These are phyloP conservation scores for Mitragyna speciosa DNA, from an alignment of 257 asterid genomes.

Conservation along the genomic window DNA sequence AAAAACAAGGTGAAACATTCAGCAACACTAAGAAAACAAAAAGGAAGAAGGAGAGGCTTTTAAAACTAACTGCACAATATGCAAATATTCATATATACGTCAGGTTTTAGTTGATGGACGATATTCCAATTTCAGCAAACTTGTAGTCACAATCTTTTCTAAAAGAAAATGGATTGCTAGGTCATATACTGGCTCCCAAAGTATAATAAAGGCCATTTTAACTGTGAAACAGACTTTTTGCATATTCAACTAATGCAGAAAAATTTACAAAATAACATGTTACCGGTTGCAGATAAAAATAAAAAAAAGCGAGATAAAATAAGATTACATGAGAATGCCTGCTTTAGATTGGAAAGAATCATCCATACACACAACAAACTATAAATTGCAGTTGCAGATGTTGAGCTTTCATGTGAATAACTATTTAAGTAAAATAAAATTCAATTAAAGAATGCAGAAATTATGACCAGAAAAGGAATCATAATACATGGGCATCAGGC, in stretches of 20 bases:
- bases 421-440: not conserved
- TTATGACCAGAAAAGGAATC: not conserved
- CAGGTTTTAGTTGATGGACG: not conserved
- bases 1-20: not conserved
- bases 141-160: no score
- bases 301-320: not conserved
- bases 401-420: not conserved
- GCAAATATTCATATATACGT: not conserved
- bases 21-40: not conserved
- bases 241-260: not conserved
- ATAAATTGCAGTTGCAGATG: not conserved
- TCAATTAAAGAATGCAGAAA: not conserved
- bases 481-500: constrained; percentile 20
- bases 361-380: not conserved
- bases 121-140: not conserved
- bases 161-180: not conserved
- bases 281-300: not conserved
- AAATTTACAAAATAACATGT: not conserved
- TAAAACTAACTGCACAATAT: not conserved
- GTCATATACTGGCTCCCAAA: not conserved
- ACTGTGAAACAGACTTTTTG: not conserved
- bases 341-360: not conserved
- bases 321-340: not conserved
- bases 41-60: not conserved
- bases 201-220: not conserved